Evolutionary conservation across 768 basidiomycete genomes (phyloP), one percentile per base, ranked within the genome.

Genomic region (Termitomyces sp.): DNA sequence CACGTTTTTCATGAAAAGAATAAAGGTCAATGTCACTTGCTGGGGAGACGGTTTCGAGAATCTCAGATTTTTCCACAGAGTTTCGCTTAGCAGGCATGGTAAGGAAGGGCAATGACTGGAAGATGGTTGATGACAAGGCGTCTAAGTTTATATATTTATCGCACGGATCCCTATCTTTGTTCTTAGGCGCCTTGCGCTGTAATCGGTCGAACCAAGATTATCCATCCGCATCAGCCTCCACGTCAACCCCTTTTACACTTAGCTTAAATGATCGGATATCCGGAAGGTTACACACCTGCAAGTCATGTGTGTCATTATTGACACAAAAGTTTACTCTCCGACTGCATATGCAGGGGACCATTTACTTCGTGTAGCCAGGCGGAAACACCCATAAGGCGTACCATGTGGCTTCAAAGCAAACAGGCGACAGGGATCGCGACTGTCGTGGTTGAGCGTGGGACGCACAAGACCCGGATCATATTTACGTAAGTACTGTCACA

Each of bases 1-100:
- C 82, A 51, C 72, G 70, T 24, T 74, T 69, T 54, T 85, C 82
- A 44, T 85, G 83, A 56, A 79, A 81, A 13, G 69, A 63, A 20
- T 60, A 59, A 14, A 73, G 59, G 55, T 73, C 70, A 37, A 69
- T 65, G n/a, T 50, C 48, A 26, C 39, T 36, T 31, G 31, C 39
- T 22, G 22, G 29, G 12, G 4, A 41, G 12, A 52, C n/a, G 10
- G 53, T 49, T 46, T 56, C 58, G 7, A 50, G 16, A 16, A 43
- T 46, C 9, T 34, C 53, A 8, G 59, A 14, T 53, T 64, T 64
- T 50, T 64, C 61, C 18, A 26, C 42, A 27, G 56, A 58, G 1
- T 1, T 14, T 14, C 49, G 34, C 22, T 50, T 36, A 14, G 7
- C 47, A 36, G 61, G 55, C 64, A 65, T 65, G 46, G 2, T 13